These are phyloP conservation scores for Haplosporangium sp. DNA, from an alignment of 371 early-diverging fungal species.

Conservation along the genomic window DNA sequence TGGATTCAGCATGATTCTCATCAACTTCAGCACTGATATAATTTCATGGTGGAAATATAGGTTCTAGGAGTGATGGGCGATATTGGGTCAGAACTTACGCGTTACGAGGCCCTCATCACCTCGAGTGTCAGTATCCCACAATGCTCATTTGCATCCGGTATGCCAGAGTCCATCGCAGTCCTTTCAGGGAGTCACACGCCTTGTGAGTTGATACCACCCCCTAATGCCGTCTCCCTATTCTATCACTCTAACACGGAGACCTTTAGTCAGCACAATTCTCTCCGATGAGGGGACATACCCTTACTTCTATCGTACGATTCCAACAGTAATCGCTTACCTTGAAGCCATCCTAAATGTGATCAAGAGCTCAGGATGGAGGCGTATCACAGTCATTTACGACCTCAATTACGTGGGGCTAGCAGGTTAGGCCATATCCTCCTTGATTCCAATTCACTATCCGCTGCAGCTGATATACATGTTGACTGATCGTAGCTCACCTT, in stretches of 20 bases:
- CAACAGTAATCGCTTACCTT: slow-evolving; percentile 59
- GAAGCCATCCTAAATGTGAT: slow-evolving; percentile 63
- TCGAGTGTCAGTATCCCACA: slow-evolving; percentile 64
- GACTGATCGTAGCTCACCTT: no score
- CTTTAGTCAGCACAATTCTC: slow-evolving; percentile 25
- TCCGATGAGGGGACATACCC: slow-evolving; percentile 63
- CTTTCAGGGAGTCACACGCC: no score
- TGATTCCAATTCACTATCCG: no score
- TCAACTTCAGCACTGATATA: not conserved
- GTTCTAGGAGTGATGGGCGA: slow-evolving; percentile 70
- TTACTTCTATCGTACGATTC: slow-evolving; percentile 68
- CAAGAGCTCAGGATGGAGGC: slow-evolving; percentile 59
- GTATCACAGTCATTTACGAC: slow-evolving; percentile 60
- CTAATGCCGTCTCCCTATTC: not conserved
- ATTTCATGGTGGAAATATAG: not conserved
- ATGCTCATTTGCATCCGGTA: slow-evolving; percentile 64
- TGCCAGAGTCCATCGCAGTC: no score
- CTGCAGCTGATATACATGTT: no score
- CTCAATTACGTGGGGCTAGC: slow-evolving; percentile 58
- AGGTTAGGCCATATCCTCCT: not conserved
- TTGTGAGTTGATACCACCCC: no score
- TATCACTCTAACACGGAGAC: not conserved
- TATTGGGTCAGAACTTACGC: slow-evolving; percentile 63
- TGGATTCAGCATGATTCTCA: not conserved
- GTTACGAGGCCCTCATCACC: slow-evolving; percentile 65